Evolutionary conservation across 768 basidiomycete species (phyloP).

Genomic region (Paxillus ammoniavirescens): DNA sequence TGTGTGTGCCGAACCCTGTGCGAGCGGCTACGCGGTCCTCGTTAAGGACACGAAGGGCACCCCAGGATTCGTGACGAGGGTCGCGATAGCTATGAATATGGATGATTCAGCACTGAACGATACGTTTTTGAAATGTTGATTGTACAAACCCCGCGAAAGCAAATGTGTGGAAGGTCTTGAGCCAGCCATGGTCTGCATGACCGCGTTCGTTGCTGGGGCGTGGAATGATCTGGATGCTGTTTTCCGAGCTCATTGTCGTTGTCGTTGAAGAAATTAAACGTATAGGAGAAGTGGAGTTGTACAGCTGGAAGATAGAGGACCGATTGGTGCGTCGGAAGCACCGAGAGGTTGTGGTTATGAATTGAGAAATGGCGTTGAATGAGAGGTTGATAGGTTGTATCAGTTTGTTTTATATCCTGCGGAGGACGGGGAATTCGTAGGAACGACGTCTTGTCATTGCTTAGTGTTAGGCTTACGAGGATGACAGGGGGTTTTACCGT

Average conservation of each 20-base stretch:
- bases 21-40: slow-evolving; percentile 80
- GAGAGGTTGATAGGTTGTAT: not conserved
- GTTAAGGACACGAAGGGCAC: slow-evolving; percentile 85
- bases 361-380: not conserved
- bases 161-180: slow-evolving; percentile 87
- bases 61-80: slow-evolving; percentile 54
- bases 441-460: not conserved
- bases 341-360: not conserved
- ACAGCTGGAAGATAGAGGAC: not conserved
- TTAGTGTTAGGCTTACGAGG: slow-evolving; percentile 8
- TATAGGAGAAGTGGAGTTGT: not conserved
- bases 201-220: slow-evolving; percentile 66
- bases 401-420: slow-evolving; percentile 17
- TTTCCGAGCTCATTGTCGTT: slow-evolving; percentile 14
- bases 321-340: slow-evolving; percentile 1
- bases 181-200: slow-evolving; percentile 78
- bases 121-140: slow-evolving; percentile 5
- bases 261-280: slow-evolving; percentile 2
- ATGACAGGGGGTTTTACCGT: slow-evolving; percentile 18
- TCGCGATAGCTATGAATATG: slow-evolving; percentile 62
- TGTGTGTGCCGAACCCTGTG: slow-evolving; percentile 85
- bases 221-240: slow-evolving; percentile 39
- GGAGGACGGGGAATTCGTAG: not conserved
- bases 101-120: slow-evolving; percentile 12
- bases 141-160: slow-evolving; percentile 61